Evolutionary conservation across 1,139 yeast species (phyloP), one percentile per base, ranked within the genome.

Genomic region (Candida glucosophila): DNA sequence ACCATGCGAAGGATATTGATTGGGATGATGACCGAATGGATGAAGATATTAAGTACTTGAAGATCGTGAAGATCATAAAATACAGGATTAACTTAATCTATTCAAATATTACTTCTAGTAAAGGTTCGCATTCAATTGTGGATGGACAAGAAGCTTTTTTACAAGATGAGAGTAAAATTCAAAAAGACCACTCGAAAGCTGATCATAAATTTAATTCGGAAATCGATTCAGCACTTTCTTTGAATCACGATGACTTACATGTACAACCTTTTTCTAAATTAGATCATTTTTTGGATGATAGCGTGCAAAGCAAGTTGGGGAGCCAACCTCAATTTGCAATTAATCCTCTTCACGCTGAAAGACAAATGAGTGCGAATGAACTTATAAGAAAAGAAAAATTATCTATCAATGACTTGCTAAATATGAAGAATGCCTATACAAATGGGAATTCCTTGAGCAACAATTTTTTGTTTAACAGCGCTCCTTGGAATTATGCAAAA

Each of bases 1-100:
- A 34, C 6, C 29, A 33, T 10, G 37, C 34, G 9, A 38, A 40
- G 15, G 44, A 47, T 17, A 61, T 63, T 10, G 71, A 64, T 38
- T 64, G 71, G 71, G 72, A 65, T 32, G 68, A 64, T 36, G 70
- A 64, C 35, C 60, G 61, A 17, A 52, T 64, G 63, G 69, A 63
- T 37, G 72, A 65, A 37, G 70, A 64, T 37, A 52, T 63, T 43
- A 65, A 65, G 36, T 63, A 58, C 30, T 44, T 64, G 35, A 62
- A 61, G 29, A 56, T 62, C 9, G 45, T 64, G 35, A 62, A 64
- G 35, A 62, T 57, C 37, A 47, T 65, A 30, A 55, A 61, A 42
- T 63, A 64, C 39, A 64, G 61, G 35, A 51, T 47, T 22, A 37
- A 41, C 14, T n/a, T 7, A 11, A 19, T 19, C 7, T 11, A 8